These are phyloP conservation scores for Cladosporium sphaerospermum DNA, from an alignment of 2,329 filamentous ascomycete species.

Conservation along the genomic window DNA sequence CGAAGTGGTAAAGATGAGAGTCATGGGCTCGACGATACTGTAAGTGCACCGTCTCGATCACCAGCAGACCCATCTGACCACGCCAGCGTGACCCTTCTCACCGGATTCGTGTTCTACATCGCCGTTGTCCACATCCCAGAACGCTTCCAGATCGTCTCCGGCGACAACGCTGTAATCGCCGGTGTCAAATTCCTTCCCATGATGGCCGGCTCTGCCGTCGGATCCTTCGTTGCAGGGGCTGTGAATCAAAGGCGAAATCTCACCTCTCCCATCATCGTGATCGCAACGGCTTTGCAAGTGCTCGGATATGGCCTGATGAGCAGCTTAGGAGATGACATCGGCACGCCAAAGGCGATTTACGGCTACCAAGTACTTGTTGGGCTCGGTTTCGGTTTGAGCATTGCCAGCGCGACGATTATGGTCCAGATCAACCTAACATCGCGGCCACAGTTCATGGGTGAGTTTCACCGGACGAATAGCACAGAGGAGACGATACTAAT, in stretches of 20 bases:
- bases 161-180: conserved; percentile 16
- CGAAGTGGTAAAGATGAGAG: conserved; percentile 42
- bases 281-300: conserved; percentile 13
- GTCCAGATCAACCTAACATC: conserved; percentile 5
- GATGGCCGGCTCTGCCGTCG: conserved; percentile 16
- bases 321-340: conserved; percentile 4
- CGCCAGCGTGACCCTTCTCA: conserved; percentile 14
- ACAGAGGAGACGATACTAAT: neutral
- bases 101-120: conserved; percentile 19
- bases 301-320: conserved; percentile 17
- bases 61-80: neutral
- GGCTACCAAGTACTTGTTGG: conserved; percentile 19
- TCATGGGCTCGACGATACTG: conserved; percentile 41
- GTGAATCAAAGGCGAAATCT: conserved; percentile 11
- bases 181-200: conserved; percentile 20
- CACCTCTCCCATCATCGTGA: conserved; percentile 12
- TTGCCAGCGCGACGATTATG: conserved; percentile 14
- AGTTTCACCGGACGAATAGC: neutral
- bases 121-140: conserved; percentile 20
- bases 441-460: neutral
- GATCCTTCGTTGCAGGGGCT: conserved; percentile 13
- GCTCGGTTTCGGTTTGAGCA: conserved; percentile 17
- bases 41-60: neutral
- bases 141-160: conserved; percentile 20
- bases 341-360: conserved; percentile 10